Percentiles rank a stretch among this genome's conserved stretches.
Evolutionary conservation across 2,329 filamentous ascomycete genomes (phyloP).

Genomic region (Rutstroemia sp.): DNA sequence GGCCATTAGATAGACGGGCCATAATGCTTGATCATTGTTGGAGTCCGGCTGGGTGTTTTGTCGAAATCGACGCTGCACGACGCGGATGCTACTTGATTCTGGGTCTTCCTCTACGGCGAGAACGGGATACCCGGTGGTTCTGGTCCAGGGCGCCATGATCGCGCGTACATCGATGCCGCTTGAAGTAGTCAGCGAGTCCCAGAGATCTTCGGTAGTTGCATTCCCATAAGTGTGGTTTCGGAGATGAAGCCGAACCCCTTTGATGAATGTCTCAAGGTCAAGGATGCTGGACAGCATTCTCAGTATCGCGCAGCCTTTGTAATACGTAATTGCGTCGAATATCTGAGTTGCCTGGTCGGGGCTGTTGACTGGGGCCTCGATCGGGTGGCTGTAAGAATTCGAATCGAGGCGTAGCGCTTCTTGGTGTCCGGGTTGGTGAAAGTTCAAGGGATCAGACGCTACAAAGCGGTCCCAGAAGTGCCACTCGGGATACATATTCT

Average conservation of each 20-base stretch:
- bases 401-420: constrained; percentile 13
- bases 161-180: constrained; percentile 62
- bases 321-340: constrained; percentile 68
- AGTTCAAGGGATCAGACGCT: not conserved
- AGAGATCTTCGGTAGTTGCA: constrained; percentile 52
- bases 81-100: constrained; percentile 42
- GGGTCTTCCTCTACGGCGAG: constrained; percentile 48
- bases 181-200: constrained; percentile 59
- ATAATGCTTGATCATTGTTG: constrained; percentile 57
- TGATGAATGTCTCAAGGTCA: constrained; percentile 61
- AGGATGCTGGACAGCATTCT: constrained; percentile 68
- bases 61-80: constrained; percentile 65
- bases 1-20: constrained; percentile 59
- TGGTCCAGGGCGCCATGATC: constrained; percentile 67
- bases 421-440: constrained; percentile 5
- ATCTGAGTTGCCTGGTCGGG: constrained; percentile 49
- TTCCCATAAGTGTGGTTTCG: constrained; percentile 66
- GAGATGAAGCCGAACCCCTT: constrained; percentile 60
- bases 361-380: constrained; percentile 12
- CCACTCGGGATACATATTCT: constrained; percentile 12
- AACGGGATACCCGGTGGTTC: constrained; percentile 63
- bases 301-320: constrained; percentile 63
- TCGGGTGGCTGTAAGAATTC: constrained; percentile 11
- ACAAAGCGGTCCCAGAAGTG: constrained; percentile 14
- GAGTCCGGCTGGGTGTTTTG: constrained; percentile 43